These are phyloP conservation scores for Solanum neorickii DNA, from an alignment of 257 asterid genomes.

Conservation along the genomic window DNA sequence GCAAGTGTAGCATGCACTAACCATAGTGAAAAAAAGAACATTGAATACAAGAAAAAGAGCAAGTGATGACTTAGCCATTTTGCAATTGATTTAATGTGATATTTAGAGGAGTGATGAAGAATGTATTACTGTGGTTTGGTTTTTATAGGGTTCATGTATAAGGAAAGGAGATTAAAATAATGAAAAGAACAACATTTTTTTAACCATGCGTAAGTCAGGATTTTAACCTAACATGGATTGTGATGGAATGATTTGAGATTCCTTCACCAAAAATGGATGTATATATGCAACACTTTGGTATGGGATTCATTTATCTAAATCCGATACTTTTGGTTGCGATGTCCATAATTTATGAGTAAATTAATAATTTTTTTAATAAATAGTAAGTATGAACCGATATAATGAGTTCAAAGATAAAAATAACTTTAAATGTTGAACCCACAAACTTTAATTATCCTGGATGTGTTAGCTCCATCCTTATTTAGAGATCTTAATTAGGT, in stretches of 20 bases:
- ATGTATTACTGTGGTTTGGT: background rate
- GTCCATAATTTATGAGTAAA: background rate
- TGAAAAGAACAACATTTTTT: background rate
- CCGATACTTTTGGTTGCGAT: background rate
- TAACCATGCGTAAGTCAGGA: background rate
- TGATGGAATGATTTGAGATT: background rate
- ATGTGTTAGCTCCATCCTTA: background rate
- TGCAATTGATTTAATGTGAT: background rate
- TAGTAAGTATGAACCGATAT: background rate
- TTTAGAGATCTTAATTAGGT: background rate
- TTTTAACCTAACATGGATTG: background rate
- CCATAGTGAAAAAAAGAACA: constrained; percentile 19
- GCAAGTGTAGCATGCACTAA: constrained; percentile 20
- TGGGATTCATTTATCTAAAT: background rate
- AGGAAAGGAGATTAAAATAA: background rate
- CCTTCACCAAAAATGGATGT: background rate
- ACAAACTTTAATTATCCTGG: background rate
- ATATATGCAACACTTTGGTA: background rate
- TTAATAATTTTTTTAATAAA: background rate
- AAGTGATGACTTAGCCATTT: constrained; percentile 1
- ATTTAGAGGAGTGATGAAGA: background rate
- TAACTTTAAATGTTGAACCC: background rate
- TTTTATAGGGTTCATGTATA: background rate
- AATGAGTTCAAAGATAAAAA: background rate
- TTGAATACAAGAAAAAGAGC: constrained; percentile 21